Evolutionary conservation across 306 rosid species (phyloP).

Genomic region (Mimosa pudica): DNA sequence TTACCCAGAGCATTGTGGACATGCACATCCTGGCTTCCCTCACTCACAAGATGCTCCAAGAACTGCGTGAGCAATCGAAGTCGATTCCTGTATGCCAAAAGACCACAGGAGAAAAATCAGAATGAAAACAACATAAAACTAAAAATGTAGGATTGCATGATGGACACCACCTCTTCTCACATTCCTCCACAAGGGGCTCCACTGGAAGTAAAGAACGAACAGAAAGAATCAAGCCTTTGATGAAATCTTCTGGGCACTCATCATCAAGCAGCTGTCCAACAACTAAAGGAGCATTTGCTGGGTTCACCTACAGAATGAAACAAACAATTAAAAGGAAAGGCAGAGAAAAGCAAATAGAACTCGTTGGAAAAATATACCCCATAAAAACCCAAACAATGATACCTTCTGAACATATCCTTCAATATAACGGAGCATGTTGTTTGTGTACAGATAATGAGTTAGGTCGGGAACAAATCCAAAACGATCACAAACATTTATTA

Average conservation of each 20-base stretch:
- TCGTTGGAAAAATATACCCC: constrained; percentile 5
- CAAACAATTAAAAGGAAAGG: neutral
- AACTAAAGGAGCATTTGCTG: constrained; percentile 97
- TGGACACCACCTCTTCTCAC: constrained; percentile 87
- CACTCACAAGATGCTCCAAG: constrained; percentile 99
- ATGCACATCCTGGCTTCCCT: constrained; percentile 99
- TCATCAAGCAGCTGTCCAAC: constrained; percentile 98
- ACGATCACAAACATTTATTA: constrained; percentile 96
- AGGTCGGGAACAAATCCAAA: constrained; percentile 99
- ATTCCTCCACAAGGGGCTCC: constrained; percentile 99
- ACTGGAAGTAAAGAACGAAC: constrained; percentile 98
- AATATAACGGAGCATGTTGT: constrained; percentile 95
- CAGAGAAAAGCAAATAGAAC: constrained; percentile 25
- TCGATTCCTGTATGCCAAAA: constrained; percentile 69
- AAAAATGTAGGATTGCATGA: constrained; percentile 26
- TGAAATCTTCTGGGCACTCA: constrained; percentile 98
- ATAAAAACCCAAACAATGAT: constrained; percentile 23
- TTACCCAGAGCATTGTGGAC: constrained; percentile 98
- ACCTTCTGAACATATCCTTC: constrained; percentile 99
- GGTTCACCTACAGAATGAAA: constrained; percentile 73
- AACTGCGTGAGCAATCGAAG: constrained; percentile 94
- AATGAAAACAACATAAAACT: constrained; percentile 4
- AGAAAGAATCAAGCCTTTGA: constrained; percentile 95
- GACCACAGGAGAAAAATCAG: constrained; percentile 24
- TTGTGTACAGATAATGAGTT: constrained; percentile 92